Percentiles rank a stretch among this genome's conserved stretches.
Evolutionary conservation across 2,329 filamentous ascomycete species (phyloP).

Genomic region (Fusarium setosum): DNA sequence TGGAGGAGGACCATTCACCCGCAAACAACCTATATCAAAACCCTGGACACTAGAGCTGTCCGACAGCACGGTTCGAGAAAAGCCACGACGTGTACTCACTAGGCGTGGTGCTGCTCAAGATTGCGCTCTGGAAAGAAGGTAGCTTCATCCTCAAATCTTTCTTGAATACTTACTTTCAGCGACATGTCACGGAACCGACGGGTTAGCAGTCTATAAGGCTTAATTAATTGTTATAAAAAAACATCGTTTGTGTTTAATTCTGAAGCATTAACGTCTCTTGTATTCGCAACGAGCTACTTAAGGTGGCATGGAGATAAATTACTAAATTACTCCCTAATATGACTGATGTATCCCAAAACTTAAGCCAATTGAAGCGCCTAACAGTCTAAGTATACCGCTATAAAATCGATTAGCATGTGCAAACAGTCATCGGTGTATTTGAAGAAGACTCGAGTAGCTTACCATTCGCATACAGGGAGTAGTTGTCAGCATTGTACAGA

Average conservation of each 20-base stretch:
- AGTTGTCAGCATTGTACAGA: conserved; percentile 33
- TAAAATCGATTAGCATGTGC: neutral
- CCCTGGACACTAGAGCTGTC: neutral
- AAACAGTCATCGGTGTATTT: fast-evolving
- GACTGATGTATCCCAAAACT: too few species aligned
- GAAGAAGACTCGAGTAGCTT: neutral
- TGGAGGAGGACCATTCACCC: neutral
- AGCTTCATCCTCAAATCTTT: neutral
- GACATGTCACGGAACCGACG: neutral
- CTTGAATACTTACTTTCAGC: neutral
- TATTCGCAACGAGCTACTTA: too few species aligned
- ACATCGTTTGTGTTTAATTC: too few species aligned
- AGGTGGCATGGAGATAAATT: too few species aligned
- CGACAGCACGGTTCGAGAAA: conserved; percentile 4
- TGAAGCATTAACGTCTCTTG: too few species aligned
- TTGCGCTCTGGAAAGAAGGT: conserved; percentile 4
- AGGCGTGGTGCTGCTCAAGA: neutral
- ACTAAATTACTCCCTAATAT: too few species aligned
- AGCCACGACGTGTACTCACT: conserved; percentile 8
- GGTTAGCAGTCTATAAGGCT: neutral
- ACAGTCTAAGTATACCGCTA: conserved; percentile 21
- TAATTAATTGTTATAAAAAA: too few species aligned
- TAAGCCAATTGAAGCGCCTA: neutral
- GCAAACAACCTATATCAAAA: conserved; percentile 1
- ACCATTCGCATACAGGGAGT: conserved; percentile 35